Conservation (phyloP, 176 grass and related monocot genomes). For the Zoysia pacifica region DNA sequence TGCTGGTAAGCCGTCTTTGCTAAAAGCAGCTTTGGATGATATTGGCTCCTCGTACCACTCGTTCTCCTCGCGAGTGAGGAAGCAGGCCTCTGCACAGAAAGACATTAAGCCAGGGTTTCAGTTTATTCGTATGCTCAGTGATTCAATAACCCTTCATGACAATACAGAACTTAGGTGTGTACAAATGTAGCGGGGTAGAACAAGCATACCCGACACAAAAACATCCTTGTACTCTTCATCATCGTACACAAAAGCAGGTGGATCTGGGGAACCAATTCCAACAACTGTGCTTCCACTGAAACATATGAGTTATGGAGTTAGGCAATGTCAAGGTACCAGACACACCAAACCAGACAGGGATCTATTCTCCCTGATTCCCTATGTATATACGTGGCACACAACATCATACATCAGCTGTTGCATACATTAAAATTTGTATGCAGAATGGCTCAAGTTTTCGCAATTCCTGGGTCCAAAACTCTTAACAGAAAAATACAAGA, state of each 20-base stretch:
- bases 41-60: conserved; percentile 90
- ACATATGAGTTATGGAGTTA: conserved; percentile 9
- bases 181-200: background rate
- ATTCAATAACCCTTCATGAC: background rate
- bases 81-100: conserved; percentile 67
- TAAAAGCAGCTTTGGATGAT: conserved; percentile 50
- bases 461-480: background rate
- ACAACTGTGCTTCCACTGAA: conserved; percentile 97
- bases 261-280: conserved; percentile 87
- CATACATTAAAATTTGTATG: background rate
- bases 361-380: background rate
- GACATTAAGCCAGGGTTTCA: background rate
- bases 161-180: background rate
- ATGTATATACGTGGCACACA: background rate
- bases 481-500: conserved; percentile 2
- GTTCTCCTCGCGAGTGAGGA: conserved; percentile 77
- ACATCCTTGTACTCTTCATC: conserved; percentile 96
- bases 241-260: conserved; percentile 79
- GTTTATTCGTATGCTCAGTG: background rate
- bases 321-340: background rate
- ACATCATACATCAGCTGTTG: background rate
- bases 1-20: conserved; percentile 50
- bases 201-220: conserved; percentile 79
- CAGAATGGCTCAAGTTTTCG: conserved; percentile 11
- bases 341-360: background rate